phyloP scores from a whole-genome alignment of 306 rosid genomes.

The Oxytropis ochrocephala region DNA sequence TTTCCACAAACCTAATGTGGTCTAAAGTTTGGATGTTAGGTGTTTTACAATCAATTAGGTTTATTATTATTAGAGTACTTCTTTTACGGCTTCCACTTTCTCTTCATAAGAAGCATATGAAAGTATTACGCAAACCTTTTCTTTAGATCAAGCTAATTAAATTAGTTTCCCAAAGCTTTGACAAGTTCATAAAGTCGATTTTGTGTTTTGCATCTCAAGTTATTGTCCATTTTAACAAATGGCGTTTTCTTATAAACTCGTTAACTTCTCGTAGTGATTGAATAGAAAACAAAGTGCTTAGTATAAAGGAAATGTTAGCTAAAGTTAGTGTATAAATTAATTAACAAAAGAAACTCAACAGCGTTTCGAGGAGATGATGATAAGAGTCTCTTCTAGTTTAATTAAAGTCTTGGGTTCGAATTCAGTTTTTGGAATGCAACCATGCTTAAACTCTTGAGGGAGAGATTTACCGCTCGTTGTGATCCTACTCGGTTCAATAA shows the following conservation, averaged over 20 bases:
- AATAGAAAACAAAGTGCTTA: neutral
- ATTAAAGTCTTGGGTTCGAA: too few species aligned
- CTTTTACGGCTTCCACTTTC: neutral
- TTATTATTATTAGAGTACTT: neutral
- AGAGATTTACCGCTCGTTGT: too few species aligned
- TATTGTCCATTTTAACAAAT: conserved; percentile 12
- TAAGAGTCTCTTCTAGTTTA: too few species aligned
- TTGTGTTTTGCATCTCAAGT: conserved; percentile 21
- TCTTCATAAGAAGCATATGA: conserved; percentile 19
- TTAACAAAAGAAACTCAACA: too few species aligned
- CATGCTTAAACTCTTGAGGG: too few species aligned
- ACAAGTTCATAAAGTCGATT: conserved; percentile 3
- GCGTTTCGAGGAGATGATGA: too few species aligned
- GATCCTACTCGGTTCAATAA: too few species aligned
- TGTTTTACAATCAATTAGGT: conserved; percentile 13
- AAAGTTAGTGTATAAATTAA: neutral
- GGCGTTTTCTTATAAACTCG: conserved; percentile 1
- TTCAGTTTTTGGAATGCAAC: too few species aligned
- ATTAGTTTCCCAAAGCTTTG: conserved; percentile 17
- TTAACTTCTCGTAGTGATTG: conserved; percentile 3
- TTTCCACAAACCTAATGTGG: neutral
- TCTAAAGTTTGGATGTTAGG: conserved; percentile 11
- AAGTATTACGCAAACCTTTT: conserved; percentile 21
- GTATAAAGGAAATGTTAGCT: neutral
- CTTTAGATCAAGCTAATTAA: neutral